phyloP scores from a whole-genome alignment of 2,329 filamentous ascomycete species.

The Penicillium sp. region DNA sequence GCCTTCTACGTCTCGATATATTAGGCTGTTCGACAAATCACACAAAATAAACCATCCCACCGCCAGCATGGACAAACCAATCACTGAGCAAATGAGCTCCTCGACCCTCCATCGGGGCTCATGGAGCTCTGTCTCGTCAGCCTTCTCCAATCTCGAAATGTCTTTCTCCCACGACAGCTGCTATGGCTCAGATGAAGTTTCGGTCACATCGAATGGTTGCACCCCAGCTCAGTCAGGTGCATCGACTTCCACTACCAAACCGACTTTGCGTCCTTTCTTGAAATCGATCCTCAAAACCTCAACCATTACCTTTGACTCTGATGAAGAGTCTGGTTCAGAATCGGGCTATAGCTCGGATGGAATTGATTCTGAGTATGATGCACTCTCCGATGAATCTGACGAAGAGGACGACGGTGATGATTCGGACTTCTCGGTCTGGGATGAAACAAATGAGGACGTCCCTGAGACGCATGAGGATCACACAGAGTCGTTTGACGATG shows the following conservation, averaged over 20 bases:
- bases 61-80: constrained; percentile 5
- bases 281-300: constrained; percentile 39
- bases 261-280: constrained; percentile 26
- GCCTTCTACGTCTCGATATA: not conserved
- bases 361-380: constrained; percentile 31
- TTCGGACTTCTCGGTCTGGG: constrained; percentile 33
- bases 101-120: constrained; percentile 28
- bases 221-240: constrained; percentile 22
- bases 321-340: constrained; percentile 28
- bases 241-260: constrained; percentile 21
- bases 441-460: constrained; percentile 25
- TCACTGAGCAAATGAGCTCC: constrained; percentile 27
- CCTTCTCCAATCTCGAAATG: constrained; percentile 37
- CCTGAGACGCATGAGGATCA: constrained; percentile 32
- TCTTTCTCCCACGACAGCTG: constrained; percentile 41
- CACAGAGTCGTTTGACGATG: constrained; percentile 35
- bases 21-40: not conserved
- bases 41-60: not conserved
- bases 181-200: constrained; percentile 40
- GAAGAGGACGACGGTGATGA: constrained; percentile 32
- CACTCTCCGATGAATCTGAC: constrained; percentile 24
- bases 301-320: constrained; percentile 25
- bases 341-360: constrained; percentile 41
- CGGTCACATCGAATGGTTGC: constrained; percentile 32
- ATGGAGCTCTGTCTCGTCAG: constrained; percentile 40